phyloP scores from a whole-genome alignment of 768 basidiomycete species.

The Lactifluus hygrophoroides region DNA sequence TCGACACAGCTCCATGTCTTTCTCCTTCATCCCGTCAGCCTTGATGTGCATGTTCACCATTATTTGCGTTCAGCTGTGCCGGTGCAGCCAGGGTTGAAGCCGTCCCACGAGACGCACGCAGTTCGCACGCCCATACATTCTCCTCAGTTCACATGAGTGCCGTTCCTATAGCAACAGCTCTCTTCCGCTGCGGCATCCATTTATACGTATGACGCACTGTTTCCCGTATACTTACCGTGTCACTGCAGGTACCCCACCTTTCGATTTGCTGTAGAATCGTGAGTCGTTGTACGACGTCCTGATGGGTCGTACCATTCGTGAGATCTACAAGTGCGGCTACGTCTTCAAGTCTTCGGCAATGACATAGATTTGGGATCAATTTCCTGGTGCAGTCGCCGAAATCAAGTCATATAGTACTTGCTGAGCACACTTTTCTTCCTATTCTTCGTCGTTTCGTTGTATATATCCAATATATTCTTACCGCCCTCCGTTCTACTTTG shows the following conservation, averaged over 20 bases:
- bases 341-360: slow-evolving; percentile 18
- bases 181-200: slow-evolving; percentile 6
- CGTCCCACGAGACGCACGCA: slow-evolving; percentile 8
- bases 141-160: slow-evolving; percentile 3
- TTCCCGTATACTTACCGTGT: slow-evolving; percentile 48
- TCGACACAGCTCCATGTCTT: too few species aligned
- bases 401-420: slow-evolving; percentile 29
- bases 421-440: background rate
- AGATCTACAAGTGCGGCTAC: slow-evolving; percentile 27
- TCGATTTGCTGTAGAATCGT: slow-evolving; percentile 14
- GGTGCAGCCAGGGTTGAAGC: slow-evolving; percentile 18
- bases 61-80: slow-evolving; percentile 20
- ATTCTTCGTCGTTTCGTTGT: background rate
- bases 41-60: slow-evolving; percentile 11
- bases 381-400: slow-evolving; percentile 37
- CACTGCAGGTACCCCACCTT: slow-evolving; percentile 21
- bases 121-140: slow-evolving; percentile 25
- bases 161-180: slow-evolving; percentile 25
- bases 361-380: slow-evolving; percentile 37
- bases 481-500: background rate
- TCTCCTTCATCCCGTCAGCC: too few species aligned
- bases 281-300: slow-evolving; percentile 22
- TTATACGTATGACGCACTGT: slow-evolving; percentile 34
- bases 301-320: slow-evolving; percentile 38
- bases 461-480: background rate